Percentiles rank a stretch among this genome's conserved stretches.
phyloP scores from a whole-genome alignment of 2,329 filamentous ascomycete species.

The Xylogone sp. region DNA sequence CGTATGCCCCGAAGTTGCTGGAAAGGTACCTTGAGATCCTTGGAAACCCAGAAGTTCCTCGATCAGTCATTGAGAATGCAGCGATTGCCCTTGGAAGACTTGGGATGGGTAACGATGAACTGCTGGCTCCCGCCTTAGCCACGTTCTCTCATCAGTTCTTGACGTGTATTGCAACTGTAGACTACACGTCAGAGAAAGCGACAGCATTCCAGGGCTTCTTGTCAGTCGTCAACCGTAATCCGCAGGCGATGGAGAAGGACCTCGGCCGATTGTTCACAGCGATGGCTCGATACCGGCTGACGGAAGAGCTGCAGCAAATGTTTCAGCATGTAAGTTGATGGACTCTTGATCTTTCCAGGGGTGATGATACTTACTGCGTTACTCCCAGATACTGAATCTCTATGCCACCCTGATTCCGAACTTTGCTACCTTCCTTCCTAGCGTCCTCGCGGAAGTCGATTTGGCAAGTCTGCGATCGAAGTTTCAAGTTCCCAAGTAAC shows the following conservation, averaged over 20 bases:
- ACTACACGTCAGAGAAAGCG: slow-evolving; percentile 89
- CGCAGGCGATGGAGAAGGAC: slow-evolving; percentile 85
- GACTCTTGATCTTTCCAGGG: neutral
- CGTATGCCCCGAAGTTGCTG: slow-evolving; percentile 74
- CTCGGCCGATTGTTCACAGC: slow-evolving; percentile 77
- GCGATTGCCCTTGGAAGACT: slow-evolving; percentile 88
- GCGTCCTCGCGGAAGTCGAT: neutral
- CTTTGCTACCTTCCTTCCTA: slow-evolving; percentile 44
- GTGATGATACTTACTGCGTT: slow-evolving; percentile 14
- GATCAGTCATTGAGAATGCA: slow-evolving; percentile 87
- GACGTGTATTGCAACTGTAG: slow-evolving; percentile 75
- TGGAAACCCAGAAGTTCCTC: slow-evolving; percentile 78
- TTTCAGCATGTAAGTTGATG: slow-evolving; percentile 24
- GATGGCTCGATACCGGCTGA: slow-evolving; percentile 69
- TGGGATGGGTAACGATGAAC: slow-evolving; percentile 72
- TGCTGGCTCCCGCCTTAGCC: slow-evolving; percentile 73
- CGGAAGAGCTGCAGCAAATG: slow-evolving; percentile 25
- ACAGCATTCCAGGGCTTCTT: slow-evolving; percentile 91
- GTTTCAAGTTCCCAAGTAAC: neutral
- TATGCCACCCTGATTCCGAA: slow-evolving; percentile 53
- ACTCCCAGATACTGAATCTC: slow-evolving; percentile 40
- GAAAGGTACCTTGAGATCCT: slow-evolving; percentile 78
- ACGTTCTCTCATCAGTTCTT: slow-evolving; percentile 83
- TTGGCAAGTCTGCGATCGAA: neutral
- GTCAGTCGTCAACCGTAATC: slow-evolving; percentile 78